phyloP scores from a whole-genome alignment of 352 stramenopile species.

The Globisporangium rhizosaccharum region DNA sequence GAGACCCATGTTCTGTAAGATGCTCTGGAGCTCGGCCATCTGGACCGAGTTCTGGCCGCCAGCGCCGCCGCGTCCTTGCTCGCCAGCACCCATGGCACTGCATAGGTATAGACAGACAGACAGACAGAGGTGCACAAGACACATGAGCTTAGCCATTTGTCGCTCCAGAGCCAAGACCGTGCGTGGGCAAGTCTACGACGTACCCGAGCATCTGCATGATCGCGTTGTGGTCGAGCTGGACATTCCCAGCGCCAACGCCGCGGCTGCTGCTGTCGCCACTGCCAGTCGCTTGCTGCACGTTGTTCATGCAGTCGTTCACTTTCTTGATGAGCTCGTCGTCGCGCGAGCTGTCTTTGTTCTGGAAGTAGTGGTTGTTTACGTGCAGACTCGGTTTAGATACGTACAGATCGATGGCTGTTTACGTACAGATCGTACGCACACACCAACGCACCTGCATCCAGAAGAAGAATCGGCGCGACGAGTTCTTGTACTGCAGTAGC shows the following conservation, averaged over 20 bases:
- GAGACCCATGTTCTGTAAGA: constrained; percentile 85
- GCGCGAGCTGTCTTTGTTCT: constrained; percentile 86
- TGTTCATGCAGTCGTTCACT: constrained; percentile 88
- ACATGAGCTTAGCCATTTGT: no score
- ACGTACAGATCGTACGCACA: background rate
- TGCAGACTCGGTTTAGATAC: background rate
- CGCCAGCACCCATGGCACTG: constrained; percentile 69
- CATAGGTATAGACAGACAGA: background rate
- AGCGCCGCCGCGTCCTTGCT: constrained; percentile 45
- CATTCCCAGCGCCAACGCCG: constrained; percentile 37
- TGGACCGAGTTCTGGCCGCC: constrained; percentile 52
- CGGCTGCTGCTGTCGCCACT: constrained; percentile 21
- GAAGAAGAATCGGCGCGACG: constrained; percentile 90
- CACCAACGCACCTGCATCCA: constrained; percentile 86
- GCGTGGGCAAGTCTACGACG: background rate
- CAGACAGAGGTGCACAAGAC: background rate
- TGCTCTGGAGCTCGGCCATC: constrained; percentile 85
- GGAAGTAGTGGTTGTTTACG: background rate
- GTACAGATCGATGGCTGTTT: background rate
- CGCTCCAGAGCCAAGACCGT: background rate
- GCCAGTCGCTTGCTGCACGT: constrained; percentile 43
- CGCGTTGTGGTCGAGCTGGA: constrained; percentile 85
- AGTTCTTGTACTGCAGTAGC: constrained; percentile 92
- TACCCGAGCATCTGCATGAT: constrained; percentile 90
- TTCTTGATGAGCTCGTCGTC: constrained; percentile 87